A percentile compares a stretch with the other conserved stretches of the same genome.
phyloP scores from a whole-genome alignment of 805 yeast genomes.

The Hermanozyma aechmeae region DNA sequence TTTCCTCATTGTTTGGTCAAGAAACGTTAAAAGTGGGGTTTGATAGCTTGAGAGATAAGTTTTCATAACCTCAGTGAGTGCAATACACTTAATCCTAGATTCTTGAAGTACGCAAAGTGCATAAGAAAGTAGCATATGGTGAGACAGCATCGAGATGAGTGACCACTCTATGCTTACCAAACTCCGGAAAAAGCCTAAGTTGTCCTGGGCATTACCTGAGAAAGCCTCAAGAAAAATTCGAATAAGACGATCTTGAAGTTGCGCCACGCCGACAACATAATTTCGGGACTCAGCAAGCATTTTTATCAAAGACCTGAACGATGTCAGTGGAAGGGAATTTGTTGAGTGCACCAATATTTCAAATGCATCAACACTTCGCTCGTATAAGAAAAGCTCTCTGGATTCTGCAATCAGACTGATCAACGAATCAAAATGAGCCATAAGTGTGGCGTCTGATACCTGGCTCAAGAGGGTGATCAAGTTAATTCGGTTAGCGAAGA shows the following conservation, averaged over 20 bases:
- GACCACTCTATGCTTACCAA: no score
- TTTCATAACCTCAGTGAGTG: no score
- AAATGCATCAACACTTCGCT: conserved; percentile 14
- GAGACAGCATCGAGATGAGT: not conserved
- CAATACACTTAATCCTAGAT: no score
- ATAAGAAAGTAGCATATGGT: not conserved
- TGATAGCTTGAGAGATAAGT: conserved; percentile 2
- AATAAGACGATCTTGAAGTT: not conserved
- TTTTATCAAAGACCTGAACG: not conserved
- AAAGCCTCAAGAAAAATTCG: not conserved
- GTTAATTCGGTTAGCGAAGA: conserved; percentile 29
- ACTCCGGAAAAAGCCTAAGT: not conserved
- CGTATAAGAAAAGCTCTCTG: conserved; percentile 15
- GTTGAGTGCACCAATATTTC: no score
- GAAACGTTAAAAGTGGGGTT: not conserved
- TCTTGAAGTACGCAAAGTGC: no score
- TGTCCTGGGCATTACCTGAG: not conserved
- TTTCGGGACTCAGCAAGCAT: not conserved
- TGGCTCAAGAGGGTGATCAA: conserved; percentile 24
- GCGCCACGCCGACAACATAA: not conserved
- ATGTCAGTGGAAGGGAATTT: not conserved
- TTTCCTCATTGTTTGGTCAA: not conserved
- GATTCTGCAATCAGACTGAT: conserved; percentile 14
- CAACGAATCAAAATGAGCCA: conserved; percentile 17
- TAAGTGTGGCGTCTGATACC: conserved; percentile 23